Evolutionary conservation across 257 asterid species (phyloP), one percentile per base, ranked within the genome.

Genomic region (Solanum paucissectum): DNA sequence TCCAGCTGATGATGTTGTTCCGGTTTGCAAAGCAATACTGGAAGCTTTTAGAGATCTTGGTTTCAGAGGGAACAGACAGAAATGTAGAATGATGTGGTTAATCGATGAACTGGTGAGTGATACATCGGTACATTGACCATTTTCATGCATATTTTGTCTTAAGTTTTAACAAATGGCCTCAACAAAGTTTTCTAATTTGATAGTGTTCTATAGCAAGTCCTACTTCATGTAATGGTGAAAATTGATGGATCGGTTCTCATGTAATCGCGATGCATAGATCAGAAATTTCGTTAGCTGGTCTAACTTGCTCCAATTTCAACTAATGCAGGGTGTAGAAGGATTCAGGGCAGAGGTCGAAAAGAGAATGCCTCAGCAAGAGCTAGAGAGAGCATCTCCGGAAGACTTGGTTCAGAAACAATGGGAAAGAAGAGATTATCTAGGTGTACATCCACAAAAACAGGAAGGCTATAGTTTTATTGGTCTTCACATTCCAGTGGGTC

Each of bases 41-140:
- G 99, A 97, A 88, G 82, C 99, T 34, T 97, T 90, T 88, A 91
- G 99, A 89, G 99, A 97, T 90, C 97, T 97, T 32, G 99, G 99
- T 52, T 88, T 89, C 1, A 93, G 99, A 91, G 98, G 99, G 89
- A 97, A 97, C 90, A 87, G 99, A 84, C 99, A 97, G 93, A 97
- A 93, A 87, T 91, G 96, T 29, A 94, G 99, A 92, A 95, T 97
- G 99, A 97, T 97, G 99, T 97, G 99, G 99, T 88, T 95, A 37
- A 97, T 97, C 10, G 99, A 97, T 92, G 99, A 97, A 92, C 98
- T 97, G 84, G 99, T 97, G 36, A 95, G 99, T 90, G 69, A 58
- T 82, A 46, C 66, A 21, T 21, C 4, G 8, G 13, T 72, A 34
- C 29, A 23, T 77, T 42, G 2, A 42, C 62, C 37, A 16, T 7